Evolutionary conservation across 345 rosid genomes (phyloP).

Genomic region (Euphorbia lathyris): DNA sequence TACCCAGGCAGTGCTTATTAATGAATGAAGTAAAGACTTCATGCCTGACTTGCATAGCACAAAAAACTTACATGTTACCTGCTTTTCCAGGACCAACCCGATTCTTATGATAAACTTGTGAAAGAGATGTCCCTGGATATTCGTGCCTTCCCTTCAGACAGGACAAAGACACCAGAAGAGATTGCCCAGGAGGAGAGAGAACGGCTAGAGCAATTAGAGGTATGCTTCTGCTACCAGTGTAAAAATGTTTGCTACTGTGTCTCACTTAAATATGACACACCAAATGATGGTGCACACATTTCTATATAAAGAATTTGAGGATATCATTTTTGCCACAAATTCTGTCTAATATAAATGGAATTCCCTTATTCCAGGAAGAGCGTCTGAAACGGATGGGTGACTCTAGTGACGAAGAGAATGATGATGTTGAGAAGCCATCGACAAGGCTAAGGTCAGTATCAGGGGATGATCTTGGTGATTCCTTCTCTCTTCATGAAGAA

Average conservation of each 20-base stretch:
- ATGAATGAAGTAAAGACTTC: not conserved
- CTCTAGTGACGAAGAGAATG: slow-evolving; percentile 71
- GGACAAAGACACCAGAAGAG: slow-evolving; percentile 91
- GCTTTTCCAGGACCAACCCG: slow-evolving; percentile 40
- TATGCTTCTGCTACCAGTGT: slow-evolving; percentile 25
- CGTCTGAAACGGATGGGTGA: slow-evolving; percentile 85
- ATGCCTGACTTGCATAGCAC: slow-evolving; percentile 4
- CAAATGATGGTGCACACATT: not conserved
- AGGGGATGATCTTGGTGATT: slow-evolving; percentile 94
- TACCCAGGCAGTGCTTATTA: not conserved
- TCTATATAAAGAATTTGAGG: not conserved
- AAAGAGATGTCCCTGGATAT: slow-evolving; percentile 56
- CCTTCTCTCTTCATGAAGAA: slow-evolving; percentile 65
- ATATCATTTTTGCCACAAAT: not conserved
- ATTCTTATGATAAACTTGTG: slow-evolving; percentile 61
- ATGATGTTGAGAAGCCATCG: slow-evolving; percentile 40
- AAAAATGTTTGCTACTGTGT: not conserved
- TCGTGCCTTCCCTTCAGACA: slow-evolving; percentile 80
- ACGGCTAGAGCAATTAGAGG: slow-evolving; percentile 76
- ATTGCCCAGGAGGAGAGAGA: slow-evolving; percentile 91
- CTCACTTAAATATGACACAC: not conserved
- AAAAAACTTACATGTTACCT: not conserved
- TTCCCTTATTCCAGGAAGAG: slow-evolving; percentile 53
- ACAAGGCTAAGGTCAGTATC: slow-evolving; percentile 44
- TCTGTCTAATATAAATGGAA: not conserved